phyloP scores from a whole-genome alignment of 306 rosid genomes.

The Senna tora region DNA sequence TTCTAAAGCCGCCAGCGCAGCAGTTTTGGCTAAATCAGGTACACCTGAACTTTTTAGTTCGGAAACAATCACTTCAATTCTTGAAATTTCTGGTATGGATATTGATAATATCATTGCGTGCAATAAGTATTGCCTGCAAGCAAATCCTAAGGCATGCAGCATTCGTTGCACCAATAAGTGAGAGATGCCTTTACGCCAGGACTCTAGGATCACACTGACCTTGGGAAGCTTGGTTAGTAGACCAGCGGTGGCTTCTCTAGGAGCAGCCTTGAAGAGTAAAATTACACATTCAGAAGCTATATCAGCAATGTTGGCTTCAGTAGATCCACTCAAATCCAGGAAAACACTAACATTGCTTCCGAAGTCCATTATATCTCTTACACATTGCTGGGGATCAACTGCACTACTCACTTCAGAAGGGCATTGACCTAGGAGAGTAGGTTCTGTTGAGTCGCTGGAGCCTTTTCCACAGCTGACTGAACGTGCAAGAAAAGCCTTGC shows the following conservation, averaged over 20 bases:
- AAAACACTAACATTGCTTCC: slow-evolving; percentile 78
- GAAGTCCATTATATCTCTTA: slow-evolving; percentile 84
- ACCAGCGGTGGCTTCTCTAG: slow-evolving; percentile 92
- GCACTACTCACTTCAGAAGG: slow-evolving; percentile 53
- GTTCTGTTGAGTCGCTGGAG: slow-evolving; percentile 60
- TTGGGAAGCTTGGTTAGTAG: slow-evolving; percentile 83
- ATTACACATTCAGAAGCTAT: slow-evolving; percentile 85
- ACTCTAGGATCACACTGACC: slow-evolving; percentile 71
- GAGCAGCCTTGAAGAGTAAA: slow-evolving; percentile 82
- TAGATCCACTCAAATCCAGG: slow-evolving; percentile 69
- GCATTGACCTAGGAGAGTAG: slow-evolving; percentile 63
- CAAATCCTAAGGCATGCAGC: slow-evolving; percentile 81
- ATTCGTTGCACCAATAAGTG: slow-evolving; percentile 65
- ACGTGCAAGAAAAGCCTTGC: slow-evolving; percentile 85
- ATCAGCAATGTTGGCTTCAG: slow-evolving; percentile 61
- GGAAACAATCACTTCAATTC: slow-evolving; percentile 69
- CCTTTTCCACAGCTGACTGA: slow-evolving; percentile 69
- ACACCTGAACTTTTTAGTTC: slow-evolving; percentile 77
- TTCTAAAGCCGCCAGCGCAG: slow-evolving; percentile 75
- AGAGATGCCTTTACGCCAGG: slow-evolving; percentile 63
- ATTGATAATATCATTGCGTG: slow-evolving; percentile 92
- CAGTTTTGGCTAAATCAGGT: slow-evolving; percentile 64
- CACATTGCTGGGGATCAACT: slow-evolving; percentile 72
- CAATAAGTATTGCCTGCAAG: slow-evolving; percentile 79
- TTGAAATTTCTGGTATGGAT: slow-evolving; percentile 74